Evolutionary conservation across 768 basidiomycete genomes (phyloP), one percentile per base, ranked within the genome.

Genomic region (Hebeloma cylindrosporum): DNA sequence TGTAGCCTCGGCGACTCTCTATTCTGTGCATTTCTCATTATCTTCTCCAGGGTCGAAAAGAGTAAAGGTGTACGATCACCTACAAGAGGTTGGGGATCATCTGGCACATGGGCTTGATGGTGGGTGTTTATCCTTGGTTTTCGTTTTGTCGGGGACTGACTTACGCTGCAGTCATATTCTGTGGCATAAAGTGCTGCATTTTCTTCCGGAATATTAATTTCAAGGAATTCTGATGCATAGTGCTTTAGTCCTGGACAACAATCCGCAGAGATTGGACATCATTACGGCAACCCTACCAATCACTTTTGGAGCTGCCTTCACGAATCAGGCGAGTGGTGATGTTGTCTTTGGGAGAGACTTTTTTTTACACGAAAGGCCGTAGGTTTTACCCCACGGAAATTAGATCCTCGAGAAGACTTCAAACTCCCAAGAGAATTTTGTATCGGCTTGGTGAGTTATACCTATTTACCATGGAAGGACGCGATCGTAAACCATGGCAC

Each of bases 181-280:
- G 88, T 56, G 90, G 91, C 6, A 89, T 93, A 37, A 93, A 91
- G 89, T 89, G 50, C n/a, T n/a, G n/a, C n/a, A 42, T 73, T 50
- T 11, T 13, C 21, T 18, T 36, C 13, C 8, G n/a, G 6, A 13
- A 1, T 7, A 7, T 4, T 3, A 35, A 25, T 14, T 1, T 20
- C 25, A 6, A 3, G 23, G 20, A 37, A 23, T 6, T 8, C 26
- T 23, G 10, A 9, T 33, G 27, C 10, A 40, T 40, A 3, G 29
- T 37, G 13, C 5, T 16, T 11, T 11, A 89, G 84, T 56, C 85
- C 85, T 2, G 89, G 88, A 1, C 63, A 74, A 50, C 74, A 68
- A 59, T 90, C 88, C 0, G 82, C 85, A 0, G 71, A 72, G 45
- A 69, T 72, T 2, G 90, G 90, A 0, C 85, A 88, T 60, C 89